A percentile compares a stretch with the other conserved stretches of the same genome.
Evolutionary conservation across 1,284 basidiomycete species (phyloP).

Genomic region (Irpex lacteus): DNA sequence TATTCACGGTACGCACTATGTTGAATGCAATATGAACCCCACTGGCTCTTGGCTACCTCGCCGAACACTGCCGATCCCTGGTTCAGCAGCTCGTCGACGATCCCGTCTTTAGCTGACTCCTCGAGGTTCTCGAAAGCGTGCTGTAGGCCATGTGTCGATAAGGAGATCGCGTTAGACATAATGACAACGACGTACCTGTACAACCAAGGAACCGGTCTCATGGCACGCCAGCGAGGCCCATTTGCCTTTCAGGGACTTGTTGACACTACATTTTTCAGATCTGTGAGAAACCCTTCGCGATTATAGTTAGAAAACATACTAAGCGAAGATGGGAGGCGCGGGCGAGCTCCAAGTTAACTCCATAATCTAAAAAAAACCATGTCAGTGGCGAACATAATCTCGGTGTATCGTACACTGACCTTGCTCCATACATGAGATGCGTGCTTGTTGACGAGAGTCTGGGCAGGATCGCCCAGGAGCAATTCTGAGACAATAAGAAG

Average conservation of each 20-base stretch:
- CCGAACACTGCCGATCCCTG: slow-evolving; percentile 64
- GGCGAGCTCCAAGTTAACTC: slow-evolving; percentile 79
- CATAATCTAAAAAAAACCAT: slow-evolving; percentile 62
- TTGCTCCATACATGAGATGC: slow-evolving; percentile 88
- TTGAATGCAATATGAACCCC: slow-evolving; percentile 82
- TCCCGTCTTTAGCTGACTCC: slow-evolving; percentile 76
- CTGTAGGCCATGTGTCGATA: slow-evolving; percentile 32
- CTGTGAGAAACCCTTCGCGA: neutral
- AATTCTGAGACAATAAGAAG: slow-evolving; percentile 79
- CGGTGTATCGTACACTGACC: slow-evolving; percentile 35
- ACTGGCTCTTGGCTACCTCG: slow-evolving; percentile 81
- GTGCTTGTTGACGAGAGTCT: slow-evolving; percentile 83
- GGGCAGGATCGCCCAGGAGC: slow-evolving; percentile 73
- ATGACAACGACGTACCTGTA: slow-evolving; percentile 50
- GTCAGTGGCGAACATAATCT: neutral
- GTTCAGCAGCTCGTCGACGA: slow-evolving; percentile 74
- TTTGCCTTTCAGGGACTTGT: slow-evolving; percentile 78
- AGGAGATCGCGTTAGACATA: neutral
- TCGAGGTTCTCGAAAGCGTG: slow-evolving; percentile 85
- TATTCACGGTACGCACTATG: slow-evolving; percentile 53
- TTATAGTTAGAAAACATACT: slow-evolving; percentile 44
- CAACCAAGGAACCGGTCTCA: slow-evolving; percentile 81
- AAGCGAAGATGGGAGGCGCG: slow-evolving; percentile 80
- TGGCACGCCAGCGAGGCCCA: slow-evolving; percentile 87
- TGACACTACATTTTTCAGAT: slow-evolving; percentile 49